Conservation (phyloP, 768 basidiomycete genomes). For the Boletus subcaerulescens region DNA sequence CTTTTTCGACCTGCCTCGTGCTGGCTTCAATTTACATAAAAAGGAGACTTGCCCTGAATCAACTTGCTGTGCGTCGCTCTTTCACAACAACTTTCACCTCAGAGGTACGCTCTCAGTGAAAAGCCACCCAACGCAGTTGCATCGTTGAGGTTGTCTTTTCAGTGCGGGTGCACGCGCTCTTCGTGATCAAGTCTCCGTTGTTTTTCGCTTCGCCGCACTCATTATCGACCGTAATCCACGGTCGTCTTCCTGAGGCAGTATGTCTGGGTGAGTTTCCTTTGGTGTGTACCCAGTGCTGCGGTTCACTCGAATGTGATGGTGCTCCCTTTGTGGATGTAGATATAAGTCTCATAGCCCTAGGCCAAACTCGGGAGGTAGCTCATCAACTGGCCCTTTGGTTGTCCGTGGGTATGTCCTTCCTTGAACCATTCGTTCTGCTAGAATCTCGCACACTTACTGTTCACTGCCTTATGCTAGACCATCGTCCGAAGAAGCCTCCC, state of each 20-base stretch:
- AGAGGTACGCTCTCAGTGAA: neutral
- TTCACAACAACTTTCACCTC: neutral
- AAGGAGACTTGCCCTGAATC: slow-evolving; percentile 2
- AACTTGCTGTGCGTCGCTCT: neutral
- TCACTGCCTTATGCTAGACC: neutral
- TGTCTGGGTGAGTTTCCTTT: neutral
- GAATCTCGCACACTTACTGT: neutral
- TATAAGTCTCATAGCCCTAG: neutral
- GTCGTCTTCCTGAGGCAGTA: neutral
- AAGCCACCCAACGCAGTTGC: neutral
- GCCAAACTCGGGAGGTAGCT: neutral
- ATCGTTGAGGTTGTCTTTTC: slow-evolving; percentile 3
- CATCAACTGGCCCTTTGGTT: neutral
- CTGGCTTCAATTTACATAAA: too few species aligned
- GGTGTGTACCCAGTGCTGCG: too few species aligned
- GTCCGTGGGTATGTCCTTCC: neutral
- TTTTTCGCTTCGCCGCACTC: too few species aligned
- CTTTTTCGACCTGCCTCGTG: neutral
- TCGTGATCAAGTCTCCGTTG: neutral
- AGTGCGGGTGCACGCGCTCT: neutral
- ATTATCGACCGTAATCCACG: too few species aligned
- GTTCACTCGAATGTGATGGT: neutral
- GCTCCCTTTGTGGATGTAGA: neutral
- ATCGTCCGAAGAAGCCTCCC: slow-evolving; percentile 2
- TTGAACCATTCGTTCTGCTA: too few species aligned